Evolutionary conservation across 768 basidiomycete genomes (phyloP).

Genomic region (Tylopilus sp.): DNA sequence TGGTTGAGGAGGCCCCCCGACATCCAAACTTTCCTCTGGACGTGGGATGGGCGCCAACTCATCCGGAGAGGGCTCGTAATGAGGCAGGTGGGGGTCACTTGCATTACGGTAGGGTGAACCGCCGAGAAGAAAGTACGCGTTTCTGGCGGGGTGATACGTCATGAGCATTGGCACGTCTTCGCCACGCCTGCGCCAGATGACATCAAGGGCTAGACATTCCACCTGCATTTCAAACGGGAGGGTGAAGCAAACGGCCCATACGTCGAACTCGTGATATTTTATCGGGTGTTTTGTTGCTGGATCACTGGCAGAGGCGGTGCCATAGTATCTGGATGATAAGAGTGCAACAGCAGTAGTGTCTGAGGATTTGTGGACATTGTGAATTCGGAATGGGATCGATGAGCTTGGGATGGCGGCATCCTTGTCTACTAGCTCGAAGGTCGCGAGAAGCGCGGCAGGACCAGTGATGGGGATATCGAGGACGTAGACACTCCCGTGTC

Average conservation of each 20-base stretch:
- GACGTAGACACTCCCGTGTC: slow-evolving; percentile 63
- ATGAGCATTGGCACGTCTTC: slow-evolving; percentile 65
- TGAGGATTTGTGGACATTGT: slow-evolving; percentile 34
- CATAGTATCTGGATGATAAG: slow-evolving; percentile 58
- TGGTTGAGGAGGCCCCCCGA: slow-evolving; percentile 26
- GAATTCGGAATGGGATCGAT: slow-evolving; percentile 37
- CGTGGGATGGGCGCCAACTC: slow-evolving; percentile 72
- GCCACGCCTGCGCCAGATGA: slow-evolving; percentile 70
- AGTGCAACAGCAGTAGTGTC: slow-evolving; percentile 43
- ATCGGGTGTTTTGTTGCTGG: slow-evolving; percentile 18
- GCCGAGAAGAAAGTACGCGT: slow-evolving; percentile 55
- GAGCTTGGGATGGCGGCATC: slow-evolving; percentile 21
- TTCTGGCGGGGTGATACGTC: slow-evolving; percentile 42
- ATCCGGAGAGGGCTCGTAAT: slow-evolving; percentile 58
- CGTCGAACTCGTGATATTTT: slow-evolving; percentile 51
- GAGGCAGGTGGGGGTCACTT: slow-evolving; percentile 27
- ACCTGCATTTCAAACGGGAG: slow-evolving; percentile 36
- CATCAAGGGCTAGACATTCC: slow-evolving; percentile 40
- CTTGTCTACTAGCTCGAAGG: slow-evolving; percentile 42
- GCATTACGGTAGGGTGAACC: slow-evolving; percentile 51
- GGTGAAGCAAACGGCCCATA: slow-evolving; percentile 57
- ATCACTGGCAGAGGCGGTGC: slow-evolving; percentile 15
- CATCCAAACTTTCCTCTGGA: slow-evolving; percentile 52
- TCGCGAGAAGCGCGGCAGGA: slow-evolving; percentile 46
- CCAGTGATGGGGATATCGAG: slow-evolving; percentile 42